These are phyloP conservation scores for Terfezia boudieri DNA, from an alignment of 495 filamentous ascomycete genomes.

Conservation along the genomic window DNA sequence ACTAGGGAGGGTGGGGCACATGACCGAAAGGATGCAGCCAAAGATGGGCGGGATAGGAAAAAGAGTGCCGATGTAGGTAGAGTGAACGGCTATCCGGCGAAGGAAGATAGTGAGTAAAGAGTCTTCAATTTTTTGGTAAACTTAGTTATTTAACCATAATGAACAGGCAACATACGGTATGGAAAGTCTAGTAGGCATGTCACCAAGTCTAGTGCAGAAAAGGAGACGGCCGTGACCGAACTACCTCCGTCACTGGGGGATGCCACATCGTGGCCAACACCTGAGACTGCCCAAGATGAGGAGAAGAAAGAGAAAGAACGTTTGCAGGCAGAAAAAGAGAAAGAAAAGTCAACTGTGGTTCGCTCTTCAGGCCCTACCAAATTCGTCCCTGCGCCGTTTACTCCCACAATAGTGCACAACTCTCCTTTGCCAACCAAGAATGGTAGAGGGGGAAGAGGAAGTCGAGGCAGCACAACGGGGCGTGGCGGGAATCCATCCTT, in stretches of 20 bases:
- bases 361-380: conserved; percentile 19
- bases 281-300: conserved; percentile 51
- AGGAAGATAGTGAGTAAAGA: conserved; percentile 23
- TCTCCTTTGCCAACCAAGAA: conserved; percentile 22
- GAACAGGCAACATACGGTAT: conserved; percentile 5
- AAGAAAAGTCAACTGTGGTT: conserved; percentile 4
- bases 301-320: conserved; percentile 46
- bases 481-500: not conserved
- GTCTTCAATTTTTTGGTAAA: not conserved
- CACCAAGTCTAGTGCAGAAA: conserved; percentile 13
- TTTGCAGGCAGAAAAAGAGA: conserved; percentile 35
- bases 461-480: conserved; percentile 15
- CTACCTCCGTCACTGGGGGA: conserved; percentile 45
- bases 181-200: conserved; percentile 21
- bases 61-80: conserved; percentile 30
- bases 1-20: conserved; percentile 7
- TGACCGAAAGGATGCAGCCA: conserved; percentile 11
- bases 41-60: conserved; percentile 27
- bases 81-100: conserved; percentile 21
- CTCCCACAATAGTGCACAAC: conserved; percentile 6
- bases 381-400: conserved; percentile 20
- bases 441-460: conserved; percentile 43
- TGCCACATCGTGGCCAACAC: conserved; percentile 69
- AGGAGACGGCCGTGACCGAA: conserved; percentile 19
- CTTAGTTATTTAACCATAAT: not conserved